Base-by-base conservation (phyloP, 306 rosid genomes). In the Cyamopsis tetragonoloba region DNA sequence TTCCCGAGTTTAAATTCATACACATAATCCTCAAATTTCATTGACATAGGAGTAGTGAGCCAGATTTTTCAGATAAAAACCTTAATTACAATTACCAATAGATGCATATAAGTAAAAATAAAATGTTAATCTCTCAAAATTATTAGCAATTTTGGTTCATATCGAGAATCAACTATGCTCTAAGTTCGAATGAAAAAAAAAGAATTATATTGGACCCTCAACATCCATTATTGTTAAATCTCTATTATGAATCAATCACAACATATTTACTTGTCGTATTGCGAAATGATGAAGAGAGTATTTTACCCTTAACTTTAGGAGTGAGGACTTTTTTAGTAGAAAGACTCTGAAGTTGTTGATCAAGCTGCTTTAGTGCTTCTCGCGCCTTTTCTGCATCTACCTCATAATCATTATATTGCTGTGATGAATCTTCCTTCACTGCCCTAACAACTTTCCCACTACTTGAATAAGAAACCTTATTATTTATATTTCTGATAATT, bases 351-450 rank as follows among this genome's bases (percentile, higher is more conserved):
- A 92, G 77, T 75, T 89, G 87, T 35, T 85, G 84, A 71, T 92
- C 98, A 73, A 92, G 96, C 62, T 82, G 66, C 51, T 69, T 81
- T 53, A 92, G 95, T 41, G 96, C 88, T 76, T 92, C 91, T 65
- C 88, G 82, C 23, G 96, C 98, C 77, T 92, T 85, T 2, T 85
- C 90, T 47, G 81, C 83, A 78, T 92, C 96, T 13, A 92, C 46
- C 77, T 92, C 96, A 82, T n/a, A n/a, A n/a, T n/a, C n/a, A n/a
- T n/a, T n/a, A n/a, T 81, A 87, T 18, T 84, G 78, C 34, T 75
- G 76, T 24, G 95, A 84, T 57, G 64, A 32, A 70, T 87, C 92
- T 48, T 70, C 83, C 69, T 85, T 86, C 17, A 31, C 63, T n/a
- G 89, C 84, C n/a, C n/a, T n/a, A 49, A 30, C 74, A 65, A 81